Conservation (phyloP, 202 grass and related monocot genomes). For the Setaria italica region DNA sequence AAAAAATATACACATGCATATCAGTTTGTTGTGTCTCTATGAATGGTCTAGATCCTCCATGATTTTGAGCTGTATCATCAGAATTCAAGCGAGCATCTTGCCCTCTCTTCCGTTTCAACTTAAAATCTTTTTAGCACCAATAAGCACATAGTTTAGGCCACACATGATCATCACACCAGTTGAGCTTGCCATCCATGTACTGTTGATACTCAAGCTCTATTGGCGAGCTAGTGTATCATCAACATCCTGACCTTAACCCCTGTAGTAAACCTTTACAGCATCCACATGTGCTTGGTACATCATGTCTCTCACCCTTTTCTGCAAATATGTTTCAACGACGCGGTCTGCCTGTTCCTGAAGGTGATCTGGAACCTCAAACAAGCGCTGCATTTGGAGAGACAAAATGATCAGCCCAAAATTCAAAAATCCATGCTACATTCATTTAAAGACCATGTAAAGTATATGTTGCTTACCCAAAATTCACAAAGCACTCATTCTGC, state of each 20-base stretch:
- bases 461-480: not conserved
- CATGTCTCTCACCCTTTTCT: not conserved
- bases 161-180: not conserved
- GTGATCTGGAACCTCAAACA: not conserved
- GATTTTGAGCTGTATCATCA: slow-evolving; percentile 13
- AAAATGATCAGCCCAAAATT: too few species aligned
- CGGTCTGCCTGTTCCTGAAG: too few species aligned
- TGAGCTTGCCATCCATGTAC: not conserved
- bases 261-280: not conserved
- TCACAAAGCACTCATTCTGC: not conserved
- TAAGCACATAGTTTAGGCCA: not conserved
- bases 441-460: not conserved
- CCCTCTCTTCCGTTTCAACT: not conserved
- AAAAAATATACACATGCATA: not conserved
- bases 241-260: not conserved
- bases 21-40: not conserved
- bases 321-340: not conserved
- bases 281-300: not conserved
- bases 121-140: not conserved
- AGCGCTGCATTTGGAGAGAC: not conserved
- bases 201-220: slow-evolving; percentile 1
- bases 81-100: not conserved
- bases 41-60: slow-evolving; percentile 16
- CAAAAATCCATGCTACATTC: too few species aligned
- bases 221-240: not conserved